Evolutionary conservation across 163 green algal species (phyloP).

Genomic region (Chlorella variabilis): DNA sequence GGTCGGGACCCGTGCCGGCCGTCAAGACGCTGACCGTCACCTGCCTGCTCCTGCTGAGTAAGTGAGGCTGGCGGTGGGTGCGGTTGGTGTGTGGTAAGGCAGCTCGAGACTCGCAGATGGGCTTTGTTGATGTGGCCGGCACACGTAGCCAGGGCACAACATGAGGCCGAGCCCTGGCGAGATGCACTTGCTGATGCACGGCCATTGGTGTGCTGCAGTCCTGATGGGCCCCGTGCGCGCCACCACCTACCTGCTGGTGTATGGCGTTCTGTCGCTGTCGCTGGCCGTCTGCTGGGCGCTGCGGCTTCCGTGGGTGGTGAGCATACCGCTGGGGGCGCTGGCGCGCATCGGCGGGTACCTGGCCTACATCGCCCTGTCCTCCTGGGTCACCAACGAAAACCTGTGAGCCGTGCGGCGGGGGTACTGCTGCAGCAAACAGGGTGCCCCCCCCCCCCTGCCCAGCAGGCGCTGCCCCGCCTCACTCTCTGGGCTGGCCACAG

Average conservation of each 20-base stretch:
- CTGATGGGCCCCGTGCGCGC: constrained; percentile 81
- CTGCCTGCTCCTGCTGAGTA: constrained; percentile 82
- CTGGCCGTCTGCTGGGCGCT: constrained; percentile 66
- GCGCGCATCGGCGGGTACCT: constrained; percentile 63
- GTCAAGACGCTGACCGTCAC: constrained; percentile 79
- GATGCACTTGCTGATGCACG: no score
- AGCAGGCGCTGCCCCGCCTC: no score
- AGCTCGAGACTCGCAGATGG: no score
- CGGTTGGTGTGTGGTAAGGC: no score
- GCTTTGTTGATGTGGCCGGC: no score
- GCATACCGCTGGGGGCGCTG: constrained; percentile 51
- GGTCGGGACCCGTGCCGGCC: constrained; percentile 48
- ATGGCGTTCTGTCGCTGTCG: constrained; percentile 67
- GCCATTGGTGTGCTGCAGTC: constrained; percentile 75
- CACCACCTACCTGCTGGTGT: constrained; percentile 78
- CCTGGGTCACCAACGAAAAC: constrained; percentile 83
- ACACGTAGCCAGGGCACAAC: no score
- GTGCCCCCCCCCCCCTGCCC: no score
- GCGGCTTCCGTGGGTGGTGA: constrained; percentile 53
- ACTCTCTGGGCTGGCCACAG: no score
- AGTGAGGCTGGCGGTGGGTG: not conserved
- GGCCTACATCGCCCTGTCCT: constrained; percentile 68
- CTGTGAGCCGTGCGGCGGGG: constrained; percentile 46
- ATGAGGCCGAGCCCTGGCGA: no score
- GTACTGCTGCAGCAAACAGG: no score